Evolutionary conservation across 805 yeast genomes (phyloP), one percentile per base, ranked within the genome.

Genomic region (Saccharomycopsis selenospora): DNA sequence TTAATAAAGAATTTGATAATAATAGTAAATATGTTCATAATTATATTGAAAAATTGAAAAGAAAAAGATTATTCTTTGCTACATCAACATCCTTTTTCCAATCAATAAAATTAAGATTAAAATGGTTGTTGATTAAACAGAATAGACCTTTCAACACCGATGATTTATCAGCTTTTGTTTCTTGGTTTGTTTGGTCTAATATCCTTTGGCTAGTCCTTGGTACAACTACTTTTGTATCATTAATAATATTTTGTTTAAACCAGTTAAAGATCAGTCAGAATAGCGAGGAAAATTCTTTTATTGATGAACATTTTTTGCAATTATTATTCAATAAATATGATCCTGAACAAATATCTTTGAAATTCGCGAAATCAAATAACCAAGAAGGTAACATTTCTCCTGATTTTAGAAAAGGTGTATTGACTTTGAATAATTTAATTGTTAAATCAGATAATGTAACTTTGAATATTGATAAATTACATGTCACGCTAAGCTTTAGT

Each of bases 141-240:
- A 77, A 80, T 55, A 72, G 95, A 14, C 96, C 96, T 1, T 86
- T 87, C 67, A 90, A 84, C 61, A 77, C 85, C n/a, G 98, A 93
- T 65, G 97, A 91, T 59, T 75, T 89, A 48, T 77, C 88, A 29
- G 98, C 98, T 2, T 72, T 93, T 53, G 78, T 91, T 50, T 85
- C 96, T 4, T 90, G 98, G 96, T 68, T 93, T 25, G 75, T 93
- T 43, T 82, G 93, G 61, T 95, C 96, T 2, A 91, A 93, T 59
- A 81, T 85, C 1, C 63, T 87, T 6, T 70, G 95, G 66, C 73
- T 93, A 46, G 67, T 88, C 18, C 66, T 90, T 23, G 97, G 91
- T 7, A 91, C 99, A 8, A 93, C 99, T 1, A 88, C 98, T 1
- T 91, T 91, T 61, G 77, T 87, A 24, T 89, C 97, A 3, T 61